Evolutionary conservation across 2,329 filamentous ascomycete species (phyloP).

Genomic region (Fragosphaeria purpurea): DNA sequence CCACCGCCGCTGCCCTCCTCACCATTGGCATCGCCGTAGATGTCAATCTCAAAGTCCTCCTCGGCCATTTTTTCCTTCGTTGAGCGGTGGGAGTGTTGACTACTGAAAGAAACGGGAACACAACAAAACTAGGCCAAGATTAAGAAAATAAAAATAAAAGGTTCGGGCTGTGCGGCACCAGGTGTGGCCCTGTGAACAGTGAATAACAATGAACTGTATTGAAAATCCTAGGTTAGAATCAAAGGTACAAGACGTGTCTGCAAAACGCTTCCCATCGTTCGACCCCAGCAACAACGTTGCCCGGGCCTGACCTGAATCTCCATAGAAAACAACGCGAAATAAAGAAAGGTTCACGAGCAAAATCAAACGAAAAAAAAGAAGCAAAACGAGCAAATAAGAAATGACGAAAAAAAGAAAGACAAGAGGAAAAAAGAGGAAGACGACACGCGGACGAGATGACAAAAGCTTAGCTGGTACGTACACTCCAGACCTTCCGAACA

Average conservation of each 20-base stretch:
- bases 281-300: slow-evolving; percentile 13
- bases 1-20: slow-evolving; percentile 22
- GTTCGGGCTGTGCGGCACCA: slow-evolving; percentile 2
- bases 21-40: slow-evolving; percentile 52
- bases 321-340: slow-evolving; percentile 13
- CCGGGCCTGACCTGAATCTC: slow-evolving; percentile 1
- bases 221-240: slow-evolving; percentile 9
- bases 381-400: slow-evolving; percentile 10
- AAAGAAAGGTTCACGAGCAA: slow-evolving; percentile 12
- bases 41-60: slow-evolving; percentile 63
- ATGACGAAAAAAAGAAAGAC: slow-evolving; percentile 15
- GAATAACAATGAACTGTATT: slow-evolving; percentile 6
- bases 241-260: slow-evolving; percentile 14
- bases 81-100: not conserved
- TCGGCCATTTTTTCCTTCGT: slow-evolving; percentile 45
- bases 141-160: slow-evolving; percentile 5
- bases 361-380: slow-evolving; percentile 12
- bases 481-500: slow-evolving; percentile 31
- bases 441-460: slow-evolving; percentile 16
- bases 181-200: slow-evolving; percentile 5
- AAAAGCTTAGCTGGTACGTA: slow-evolving; percentile 42
- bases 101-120: not conserved
- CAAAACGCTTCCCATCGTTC: slow-evolving; percentile 7
- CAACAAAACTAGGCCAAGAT: not conserved
- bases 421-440: slow-evolving; percentile 7